phyloP scores from a whole-genome alignment of 768 basidiomycete genomes.

The Leucocoprinus birnbaumii region DNA sequence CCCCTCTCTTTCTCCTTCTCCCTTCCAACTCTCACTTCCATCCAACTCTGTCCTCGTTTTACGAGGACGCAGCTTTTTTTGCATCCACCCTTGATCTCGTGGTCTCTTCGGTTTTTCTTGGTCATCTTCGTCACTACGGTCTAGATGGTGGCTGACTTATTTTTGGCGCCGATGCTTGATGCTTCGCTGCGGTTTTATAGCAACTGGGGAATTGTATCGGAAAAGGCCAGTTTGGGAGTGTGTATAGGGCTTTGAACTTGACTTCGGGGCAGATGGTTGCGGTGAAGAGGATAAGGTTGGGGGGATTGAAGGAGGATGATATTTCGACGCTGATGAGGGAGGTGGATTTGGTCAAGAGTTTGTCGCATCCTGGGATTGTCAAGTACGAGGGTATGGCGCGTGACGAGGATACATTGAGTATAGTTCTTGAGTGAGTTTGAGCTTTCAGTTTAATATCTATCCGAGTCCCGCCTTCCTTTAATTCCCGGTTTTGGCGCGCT shows the following conservation, averaged over 20 bases:
- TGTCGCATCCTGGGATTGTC: conserved; percentile 94
- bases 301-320: conserved; percentile 89
- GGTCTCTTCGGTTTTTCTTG: conserved; percentile 15
- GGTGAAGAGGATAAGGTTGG: conserved; percentile 92
- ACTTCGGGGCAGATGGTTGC: conserved; percentile 97
- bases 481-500: not conserved
- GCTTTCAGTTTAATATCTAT: conserved; percentile 9
- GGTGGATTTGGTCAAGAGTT: conserved; percentile 86
- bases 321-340: conserved; percentile 90
- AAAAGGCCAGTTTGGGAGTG: conserved; percentile 93
- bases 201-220: conserved; percentile 99
- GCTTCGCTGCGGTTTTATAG: conserved; percentile 36
- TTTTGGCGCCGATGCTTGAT: conserved; percentile 8
- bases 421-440: conserved; percentile 84
- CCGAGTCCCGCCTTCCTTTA: conserved; percentile 15
- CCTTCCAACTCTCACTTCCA: no score
- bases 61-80: not conserved
- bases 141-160: not conserved
- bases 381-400: conserved; percentile 96
- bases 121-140: no score
- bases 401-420: conserved; percentile 85
- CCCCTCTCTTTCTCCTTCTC: not conserved
- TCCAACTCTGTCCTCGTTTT: not conserved
- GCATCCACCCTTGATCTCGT: conserved; percentile 9
- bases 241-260: conserved; percentile 92